Evolutionary conservation across 176 grass and related monocot species (phyloP).

Genomic region (Hordeum marinum): DNA sequence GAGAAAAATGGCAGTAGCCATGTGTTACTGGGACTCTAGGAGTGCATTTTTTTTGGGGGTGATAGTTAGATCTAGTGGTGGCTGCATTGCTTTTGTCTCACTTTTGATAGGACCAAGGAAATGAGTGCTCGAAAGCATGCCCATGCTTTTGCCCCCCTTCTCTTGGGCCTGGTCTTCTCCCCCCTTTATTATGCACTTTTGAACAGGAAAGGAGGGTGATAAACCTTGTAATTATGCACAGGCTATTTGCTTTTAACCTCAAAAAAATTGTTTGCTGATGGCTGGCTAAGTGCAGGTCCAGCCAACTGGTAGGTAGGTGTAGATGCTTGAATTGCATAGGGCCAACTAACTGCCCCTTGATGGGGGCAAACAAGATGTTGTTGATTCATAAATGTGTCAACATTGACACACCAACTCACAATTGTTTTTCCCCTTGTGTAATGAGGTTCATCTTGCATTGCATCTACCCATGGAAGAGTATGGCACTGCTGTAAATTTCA

Average conservation of each 20-base stretch:
- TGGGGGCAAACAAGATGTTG: constrained; percentile 16
- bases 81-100: constrained; percentile 32
- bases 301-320: constrained; percentile 33
- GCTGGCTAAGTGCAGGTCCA: constrained; percentile 31
- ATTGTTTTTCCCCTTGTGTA: background rate
- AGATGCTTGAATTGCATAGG: constrained; percentile 35
- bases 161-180: constrained; percentile 15
- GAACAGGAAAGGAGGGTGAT: constrained; percentile 40
- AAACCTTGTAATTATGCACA: constrained; percentile 27
- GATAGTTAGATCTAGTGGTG: constrained; percentile 40
- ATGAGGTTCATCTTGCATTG: background rate
- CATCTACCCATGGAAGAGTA: background rate
- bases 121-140: constrained; percentile 35
- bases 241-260: constrained; percentile 18
- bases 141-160: constrained; percentile 31
- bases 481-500: background rate
- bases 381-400: constrained; percentile 36
- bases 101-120: constrained; percentile 54
- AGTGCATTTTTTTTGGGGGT: background rate
- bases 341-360: constrained; percentile 45
- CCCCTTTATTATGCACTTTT: constrained; percentile 6
- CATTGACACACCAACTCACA: constrained; percentile 35
- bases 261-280: background rate
- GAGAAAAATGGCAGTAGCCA: background rate
- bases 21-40: too few species aligned